Evolutionary conservation across 306 rosid species (phyloP).

Genomic region (Quillaja saponaria): DNA sequence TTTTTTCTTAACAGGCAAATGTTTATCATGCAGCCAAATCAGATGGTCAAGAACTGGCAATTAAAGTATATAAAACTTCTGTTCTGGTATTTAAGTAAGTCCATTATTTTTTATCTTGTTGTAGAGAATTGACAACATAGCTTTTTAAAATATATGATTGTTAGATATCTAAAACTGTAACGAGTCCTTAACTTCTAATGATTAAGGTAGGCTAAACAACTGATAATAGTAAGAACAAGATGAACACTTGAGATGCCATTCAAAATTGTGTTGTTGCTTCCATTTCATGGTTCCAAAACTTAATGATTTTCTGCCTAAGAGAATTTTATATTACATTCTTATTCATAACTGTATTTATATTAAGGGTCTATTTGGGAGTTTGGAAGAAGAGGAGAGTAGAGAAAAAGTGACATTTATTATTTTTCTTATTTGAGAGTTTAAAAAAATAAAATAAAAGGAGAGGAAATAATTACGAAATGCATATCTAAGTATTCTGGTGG

Average conservation of each 20-base stretch:
- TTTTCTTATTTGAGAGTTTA: no score
- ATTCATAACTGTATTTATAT: no score
- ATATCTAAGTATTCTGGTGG: constrained; percentile 29
- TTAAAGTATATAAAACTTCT: constrained; percentile 90
- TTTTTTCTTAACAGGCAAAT: constrained; percentile 66
- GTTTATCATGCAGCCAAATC: constrained; percentile 92
- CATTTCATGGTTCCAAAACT: no score
- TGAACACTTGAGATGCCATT: no score
- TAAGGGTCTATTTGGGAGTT: no score
- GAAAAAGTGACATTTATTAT: no score
- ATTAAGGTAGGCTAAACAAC: no score
- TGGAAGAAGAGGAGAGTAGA: no score
- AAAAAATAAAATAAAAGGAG: neutral
- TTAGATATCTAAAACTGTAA: neutral
- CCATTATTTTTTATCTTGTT: constrained; percentile 19
- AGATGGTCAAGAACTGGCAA: constrained; percentile 79
- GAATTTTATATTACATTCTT: no score
- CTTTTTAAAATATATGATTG: neutral
- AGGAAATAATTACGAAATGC: neutral
- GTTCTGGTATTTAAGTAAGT: constrained; percentile 83
- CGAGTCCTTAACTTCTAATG: neutral
- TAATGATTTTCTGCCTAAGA: no score
- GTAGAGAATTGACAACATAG: neutral
- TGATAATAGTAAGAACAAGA: no score
- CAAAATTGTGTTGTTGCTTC: no score